Evolutionary conservation across 805 yeast species (phyloP), one percentile per base, ranked within the genome.

Genomic region (Isabelozyma heimii): DNA sequence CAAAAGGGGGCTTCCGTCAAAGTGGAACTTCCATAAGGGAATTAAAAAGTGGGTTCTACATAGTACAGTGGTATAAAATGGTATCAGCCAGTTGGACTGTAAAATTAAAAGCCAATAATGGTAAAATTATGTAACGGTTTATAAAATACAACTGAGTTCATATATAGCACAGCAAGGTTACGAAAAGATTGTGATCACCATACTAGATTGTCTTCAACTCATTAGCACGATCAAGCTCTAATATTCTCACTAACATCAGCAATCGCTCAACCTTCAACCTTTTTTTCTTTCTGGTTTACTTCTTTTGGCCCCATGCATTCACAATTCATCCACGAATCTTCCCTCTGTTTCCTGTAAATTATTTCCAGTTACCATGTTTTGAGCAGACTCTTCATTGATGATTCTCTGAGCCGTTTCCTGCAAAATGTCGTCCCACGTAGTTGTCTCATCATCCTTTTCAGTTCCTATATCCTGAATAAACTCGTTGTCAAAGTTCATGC

Each of bases 1-100:
- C 67, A 76, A 33, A 71, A 76, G 48, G 89, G 88, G 59, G 65
- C 68, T 45, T 64, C 76, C 42, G 80, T 82, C 27, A 66, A 62
- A 45, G 80, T 83, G 33, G 81, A 76, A 57, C 56, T 45, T 27
- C 59, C 60, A 14, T 60, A 26, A 30, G 35, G 50, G 26, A 37
- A 8, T 40, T 5, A 28, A 20, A 35, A 41, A 17, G 27, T 28
- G n/a, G 24, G 13, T 13, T 37, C 27, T 17, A n/a, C 41, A 24
- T 16, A 28, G 30, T 8, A 27, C 35, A 10, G 35, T 9, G 8
- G 35, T 10, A 30, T 30, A 30, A 30, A 30, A 13, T 5, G n/a
- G 10, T 20, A 20, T 20, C 24, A 20, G 24, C 24, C 24, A 5
- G 24, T 20, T 20, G 24, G 24, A 20, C 24, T 5, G 4, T 20